A percentile compares a stretch with the other conserved stretches of the same genome.
Conservation (phyloP, 352 stramenopile species). For the Phytophthora multivora region DNA sequence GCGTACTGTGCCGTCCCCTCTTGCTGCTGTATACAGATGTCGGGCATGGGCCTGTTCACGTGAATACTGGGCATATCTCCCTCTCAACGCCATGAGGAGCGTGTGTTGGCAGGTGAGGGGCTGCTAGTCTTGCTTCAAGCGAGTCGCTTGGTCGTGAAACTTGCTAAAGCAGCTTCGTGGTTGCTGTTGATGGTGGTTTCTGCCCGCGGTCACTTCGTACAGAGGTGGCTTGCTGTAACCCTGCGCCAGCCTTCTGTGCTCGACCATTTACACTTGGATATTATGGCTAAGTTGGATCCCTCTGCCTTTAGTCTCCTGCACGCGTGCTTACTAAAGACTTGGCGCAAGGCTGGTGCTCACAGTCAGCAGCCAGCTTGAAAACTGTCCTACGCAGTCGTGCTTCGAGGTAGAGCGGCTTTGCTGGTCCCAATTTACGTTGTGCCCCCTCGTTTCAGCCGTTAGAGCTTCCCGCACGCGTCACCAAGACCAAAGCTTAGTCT, state of each 20-base stretch:
- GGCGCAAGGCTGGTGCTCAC: background rate
- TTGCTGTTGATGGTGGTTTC: background rate
- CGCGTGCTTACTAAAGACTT: background rate
- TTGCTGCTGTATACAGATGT: too few species aligned
- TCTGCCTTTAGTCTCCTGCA: background rate
- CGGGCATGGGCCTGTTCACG: background rate
- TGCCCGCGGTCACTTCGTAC: background rate
- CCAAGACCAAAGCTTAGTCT: slow-evolving; percentile 5
- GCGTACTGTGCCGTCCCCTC: too few species aligned
- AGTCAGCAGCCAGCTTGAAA: background rate
- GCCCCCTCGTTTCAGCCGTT: slow-evolving; percentile 8
- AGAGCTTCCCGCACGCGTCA: background rate
- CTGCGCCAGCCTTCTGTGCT: background rate
- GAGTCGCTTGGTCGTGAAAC: background rate
- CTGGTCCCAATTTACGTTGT: slow-evolving; percentile 16
- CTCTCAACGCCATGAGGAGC: too few species aligned
- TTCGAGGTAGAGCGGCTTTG: background rate
- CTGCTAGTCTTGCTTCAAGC: too few species aligned
- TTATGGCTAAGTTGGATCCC: background rate
- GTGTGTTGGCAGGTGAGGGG: too few species aligned
- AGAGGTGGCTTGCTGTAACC: background rate
- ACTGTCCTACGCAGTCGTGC: slow-evolving; percentile 19
- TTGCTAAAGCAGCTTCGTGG: background rate
- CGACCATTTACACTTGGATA: slow-evolving; percentile 2
- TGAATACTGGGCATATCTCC: slow-evolving; percentile 5